Base-by-base conservation (phyloP, 2,329 filamentous ascomycete species). In the Cytospora mali region DNA sequence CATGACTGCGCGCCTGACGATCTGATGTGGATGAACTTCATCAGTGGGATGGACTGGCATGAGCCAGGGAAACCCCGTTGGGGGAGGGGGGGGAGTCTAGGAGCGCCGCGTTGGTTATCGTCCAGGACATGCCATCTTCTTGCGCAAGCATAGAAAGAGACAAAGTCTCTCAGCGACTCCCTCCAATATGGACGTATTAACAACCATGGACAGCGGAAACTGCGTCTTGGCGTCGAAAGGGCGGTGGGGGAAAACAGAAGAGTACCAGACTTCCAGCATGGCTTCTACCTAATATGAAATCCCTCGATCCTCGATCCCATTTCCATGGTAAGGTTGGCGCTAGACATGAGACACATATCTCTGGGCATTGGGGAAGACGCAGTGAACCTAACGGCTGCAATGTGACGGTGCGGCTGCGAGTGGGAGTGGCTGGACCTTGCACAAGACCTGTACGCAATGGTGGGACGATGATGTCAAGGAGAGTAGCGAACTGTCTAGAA, bases 201-300 rank as follows among this genome's bases (percentile, higher is more conserved):
- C 39, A 28, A 16, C 21, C 27, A 39, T 65, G 61, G 28, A 52
- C 39, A 16, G 16, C 49, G 39, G 33, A 27, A 42, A 51, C 29
- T 64, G 62, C 64, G 52, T 28, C 58, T 64, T 64, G 62, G 64
- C 64, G 62, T 64, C 31, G 55, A 62, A 66, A 61, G 55, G 53
- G 58, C 62, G 62, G 62, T 66, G 64, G 64, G 14, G n/a, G 28
- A 21, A 53, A n/a, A 33, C 6, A 13, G 23, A 16, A 50, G 28
- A 14, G 35, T 21, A 35, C 23, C 21, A 31, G 13, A 27, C 29
- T 48, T 33, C 27, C 55, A 31, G 23, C 18, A 57, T 46, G 31
- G 27, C 48, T 54, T 27, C 31, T n/a, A n/a, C n/a, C n/a, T 27
- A 31, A 33, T 33, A 48, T 62, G 9, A 21, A 23, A 31, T 33